A percentile compares a stretch with the other conserved stretches of the same genome.
phyloP scores from a whole-genome alignment of 257 asterid species.

The Eucommia ulmoides region DNA sequence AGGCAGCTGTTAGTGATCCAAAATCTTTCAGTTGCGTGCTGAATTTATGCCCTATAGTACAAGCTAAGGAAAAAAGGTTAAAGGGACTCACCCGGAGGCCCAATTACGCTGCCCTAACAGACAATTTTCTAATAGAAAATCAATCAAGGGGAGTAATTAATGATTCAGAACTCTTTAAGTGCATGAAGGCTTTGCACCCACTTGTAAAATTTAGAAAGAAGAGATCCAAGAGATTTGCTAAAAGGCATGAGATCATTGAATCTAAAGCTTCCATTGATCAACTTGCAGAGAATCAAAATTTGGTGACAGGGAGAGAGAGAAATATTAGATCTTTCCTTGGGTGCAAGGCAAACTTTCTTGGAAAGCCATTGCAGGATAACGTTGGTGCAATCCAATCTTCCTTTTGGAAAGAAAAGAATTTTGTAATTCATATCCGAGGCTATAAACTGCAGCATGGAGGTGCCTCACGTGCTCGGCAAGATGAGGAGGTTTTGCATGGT shows the following conservation, averaged over 20 bases:
- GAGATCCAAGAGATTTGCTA: constrained; percentile 1
- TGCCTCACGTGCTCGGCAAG: too few relatives aligned
- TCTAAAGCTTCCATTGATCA: not conserved
- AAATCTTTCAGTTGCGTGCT: not conserved
- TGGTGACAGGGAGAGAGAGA: not conserved
- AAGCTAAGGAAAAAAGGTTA: not conserved
- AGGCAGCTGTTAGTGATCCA: not conserved
- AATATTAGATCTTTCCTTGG: too few relatives aligned
- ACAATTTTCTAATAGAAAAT: constrained; percentile 1
- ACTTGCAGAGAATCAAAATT: not conserved
- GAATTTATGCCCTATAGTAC: not conserved
- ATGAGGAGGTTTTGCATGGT: too few relatives aligned
- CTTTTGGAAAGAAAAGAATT: too few relatives aligned
- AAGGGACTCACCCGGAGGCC: not conserved
- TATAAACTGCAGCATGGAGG: too few relatives aligned
- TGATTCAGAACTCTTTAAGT: constrained; percentile 11
- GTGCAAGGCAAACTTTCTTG: too few relatives aligned
- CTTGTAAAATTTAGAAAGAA: constrained; percentile 4
- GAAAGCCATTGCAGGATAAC: too few relatives aligned
- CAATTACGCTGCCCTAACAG: not conserved
- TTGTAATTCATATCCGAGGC: too few relatives aligned
- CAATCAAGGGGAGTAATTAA: constrained; percentile 5
- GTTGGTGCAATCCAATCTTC: too few relatives aligned
- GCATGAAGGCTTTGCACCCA: not conserved
- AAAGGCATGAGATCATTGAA: not conserved